Percentiles rank a stretch among this genome's conserved stretches.
Conservation (phyloP, 495 filamentous ascomycete species). For the Delitschia confertaspora region DNA sequence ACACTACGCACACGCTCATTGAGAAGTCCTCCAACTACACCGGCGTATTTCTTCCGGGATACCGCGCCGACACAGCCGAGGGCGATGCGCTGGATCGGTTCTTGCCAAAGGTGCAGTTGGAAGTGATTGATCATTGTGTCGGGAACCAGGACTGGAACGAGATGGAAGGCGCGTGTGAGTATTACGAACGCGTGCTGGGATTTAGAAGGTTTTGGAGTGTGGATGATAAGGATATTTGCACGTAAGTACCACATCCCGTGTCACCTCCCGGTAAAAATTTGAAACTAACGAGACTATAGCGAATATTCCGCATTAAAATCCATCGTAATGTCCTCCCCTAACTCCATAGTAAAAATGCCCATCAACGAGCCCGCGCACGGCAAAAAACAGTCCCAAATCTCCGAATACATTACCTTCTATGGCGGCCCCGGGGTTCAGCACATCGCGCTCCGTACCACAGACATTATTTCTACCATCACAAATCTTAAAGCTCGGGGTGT, state of each 20-base stretch:
- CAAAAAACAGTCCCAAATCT: conserved; percentile 80
- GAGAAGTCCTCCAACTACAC: conserved; percentile 54
- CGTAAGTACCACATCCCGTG: conserved; percentile 28
- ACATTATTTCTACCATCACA: conserved; percentile 66
- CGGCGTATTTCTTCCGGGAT: conserved; percentile 76
- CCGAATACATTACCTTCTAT: conserved; percentile 87
- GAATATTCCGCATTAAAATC: conserved; percentile 77
- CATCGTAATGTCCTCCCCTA: conserved; percentile 80
- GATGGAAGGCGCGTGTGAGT: conserved; percentile 76
- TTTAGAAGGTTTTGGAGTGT: conserved; percentile 96
- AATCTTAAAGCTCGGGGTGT: conserved; percentile 71
- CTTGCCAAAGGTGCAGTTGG: conserved; percentile 54
- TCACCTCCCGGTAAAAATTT: background rate
- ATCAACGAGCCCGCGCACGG: conserved; percentile 91
- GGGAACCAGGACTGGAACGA: conserved; percentile 88
- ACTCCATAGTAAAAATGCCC: conserved; percentile 84
- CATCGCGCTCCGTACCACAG: conserved; percentile 69
- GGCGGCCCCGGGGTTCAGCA: conserved; percentile 81
- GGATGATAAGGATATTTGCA: conserved; percentile 78
- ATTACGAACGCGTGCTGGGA: conserved; percentile 77
- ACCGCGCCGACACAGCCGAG: conserved; percentile 39
- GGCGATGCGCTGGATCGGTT: conserved; percentile 42
- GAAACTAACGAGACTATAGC: conserved; percentile 2
- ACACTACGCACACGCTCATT: conserved; percentile 84
- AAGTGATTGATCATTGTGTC: conserved; percentile 82